A percentile compares a stretch with the other conserved stretches of the same genome.
These are phyloP conservation scores for Cyberlindnera maritima DNA, from an alignment of 805 yeast genomes.

Conservation along the genomic window DNA sequence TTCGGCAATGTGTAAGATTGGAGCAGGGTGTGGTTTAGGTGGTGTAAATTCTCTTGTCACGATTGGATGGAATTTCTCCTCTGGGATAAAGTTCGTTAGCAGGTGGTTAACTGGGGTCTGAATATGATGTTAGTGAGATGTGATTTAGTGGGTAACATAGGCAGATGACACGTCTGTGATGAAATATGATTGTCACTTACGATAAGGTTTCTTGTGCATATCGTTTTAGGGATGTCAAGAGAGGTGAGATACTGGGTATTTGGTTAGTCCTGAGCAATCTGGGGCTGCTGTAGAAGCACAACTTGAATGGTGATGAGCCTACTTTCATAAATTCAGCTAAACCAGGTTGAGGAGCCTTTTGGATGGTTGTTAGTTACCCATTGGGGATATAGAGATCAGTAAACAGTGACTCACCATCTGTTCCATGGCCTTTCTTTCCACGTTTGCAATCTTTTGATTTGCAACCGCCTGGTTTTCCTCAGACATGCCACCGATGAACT, in stretches of 20 bases:
- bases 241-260: slow-evolving; percentile 11
- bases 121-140: neutral
- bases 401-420: slow-evolving; percentile 37
- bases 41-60: slow-evolving; percentile 65
- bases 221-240: slow-evolving; percentile 43
- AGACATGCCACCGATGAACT: slow-evolving; percentile 44
- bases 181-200: slow-evolving; percentile 6
- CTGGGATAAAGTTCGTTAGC: slow-evolving; percentile 40
- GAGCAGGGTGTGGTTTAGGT: slow-evolving; percentile 67
- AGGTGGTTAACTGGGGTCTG: slow-evolving; percentile 51
- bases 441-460: slow-evolving; percentile 41
- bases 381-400: neutral
- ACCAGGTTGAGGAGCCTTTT: slow-evolving; percentile 27
- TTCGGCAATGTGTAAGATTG: slow-evolving; percentile 53
- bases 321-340: slow-evolving; percentile 16
- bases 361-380: neutral
- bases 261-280: neutral
- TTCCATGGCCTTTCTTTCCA: slow-evolving; percentile 64
- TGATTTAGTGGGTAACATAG: too few species aligned
- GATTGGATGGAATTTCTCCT: slow-evolving; percentile 45
- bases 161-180: too few species aligned
- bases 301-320: neutral
- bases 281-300: too few species aligned
- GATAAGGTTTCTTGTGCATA: slow-evolving; percentile 59
- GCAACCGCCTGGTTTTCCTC: slow-evolving; percentile 41